These are phyloP conservation scores for Solioccasus polychromus DNA, from an alignment of 768 basidiomycete genomes.

Conservation along the genomic window DNA sequence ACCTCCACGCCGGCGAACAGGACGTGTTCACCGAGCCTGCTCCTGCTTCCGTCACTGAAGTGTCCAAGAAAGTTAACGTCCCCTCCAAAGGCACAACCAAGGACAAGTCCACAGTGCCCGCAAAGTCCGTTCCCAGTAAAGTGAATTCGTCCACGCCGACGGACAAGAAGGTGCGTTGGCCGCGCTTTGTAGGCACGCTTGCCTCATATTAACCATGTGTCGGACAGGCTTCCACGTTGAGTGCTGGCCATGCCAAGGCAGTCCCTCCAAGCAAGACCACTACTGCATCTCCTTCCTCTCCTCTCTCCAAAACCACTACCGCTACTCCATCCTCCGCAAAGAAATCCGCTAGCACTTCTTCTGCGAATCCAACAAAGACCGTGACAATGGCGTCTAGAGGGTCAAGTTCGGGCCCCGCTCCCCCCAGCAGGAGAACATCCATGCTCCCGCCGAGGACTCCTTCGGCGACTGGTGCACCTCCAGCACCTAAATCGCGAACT, in stretches of 20 bases:
- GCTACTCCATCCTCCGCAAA: slow-evolving; percentile 27
- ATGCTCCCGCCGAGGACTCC: slow-evolving; percentile 35
- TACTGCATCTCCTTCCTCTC: slow-evolving; percentile 28
- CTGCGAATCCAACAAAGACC: slow-evolving; percentile 32
- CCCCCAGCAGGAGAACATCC: slow-evolving; percentile 32
- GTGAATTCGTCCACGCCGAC: slow-evolving; percentile 49
- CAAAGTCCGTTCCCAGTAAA: slow-evolving; percentile 46
- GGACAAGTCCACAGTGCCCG: slow-evolving; percentile 37
- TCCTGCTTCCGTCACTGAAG: slow-evolving; percentile 16
- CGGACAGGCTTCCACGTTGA: slow-evolving; percentile 62
- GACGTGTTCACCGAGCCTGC: slow-evolving; percentile 17
- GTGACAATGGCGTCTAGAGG: slow-evolving; percentile 32
- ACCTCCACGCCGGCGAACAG: slow-evolving; percentile 23
- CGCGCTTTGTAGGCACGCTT: slow-evolving; percentile 17
- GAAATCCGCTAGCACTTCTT: slow-evolving; percentile 27
- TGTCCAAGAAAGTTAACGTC: slow-evolving; percentile 24
- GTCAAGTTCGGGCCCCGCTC: slow-evolving; percentile 28
- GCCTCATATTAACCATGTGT: slow-evolving; percentile 27
- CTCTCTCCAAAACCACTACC: slow-evolving; percentile 30
- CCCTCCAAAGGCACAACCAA: slow-evolving; percentile 30
- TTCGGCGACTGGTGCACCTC: slow-evolving; percentile 36
- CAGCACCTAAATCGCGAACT: slow-evolving; percentile 38
- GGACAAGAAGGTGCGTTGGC: slow-evolving; percentile 63
- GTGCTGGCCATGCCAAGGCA: slow-evolving; percentile 50
- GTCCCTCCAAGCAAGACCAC: slow-evolving; percentile 42